Evolutionary conservation across 2,329 filamentous ascomycete species (phyloP).

Genomic region (Sporothrix humicola): DNA sequence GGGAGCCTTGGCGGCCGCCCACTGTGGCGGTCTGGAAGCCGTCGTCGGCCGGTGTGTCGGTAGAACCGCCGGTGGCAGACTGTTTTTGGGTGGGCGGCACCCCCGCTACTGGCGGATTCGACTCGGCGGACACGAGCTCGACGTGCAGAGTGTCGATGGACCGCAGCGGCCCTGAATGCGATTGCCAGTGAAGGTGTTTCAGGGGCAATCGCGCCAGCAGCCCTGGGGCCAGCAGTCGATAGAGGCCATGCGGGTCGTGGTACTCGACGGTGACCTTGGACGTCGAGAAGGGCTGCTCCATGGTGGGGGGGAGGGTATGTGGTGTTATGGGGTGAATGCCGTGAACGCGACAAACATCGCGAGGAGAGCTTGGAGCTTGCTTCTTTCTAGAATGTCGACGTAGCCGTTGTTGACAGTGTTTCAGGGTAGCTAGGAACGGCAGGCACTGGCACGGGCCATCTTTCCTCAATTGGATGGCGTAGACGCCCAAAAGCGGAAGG

Average conservation of each 20-base stretch:
- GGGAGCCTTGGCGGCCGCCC: slow-evolving; percentile 49
- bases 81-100: slow-evolving; percentile 40
- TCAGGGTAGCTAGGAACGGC: neutral
- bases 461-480: neutral
- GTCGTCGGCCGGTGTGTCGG: slow-evolving; percentile 52
- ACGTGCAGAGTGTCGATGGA: slow-evolving; percentile 94
- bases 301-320: slow-evolving; percentile 44
- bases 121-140: slow-evolving; percentile 73
- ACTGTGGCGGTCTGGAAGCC: slow-evolving; percentile 65
- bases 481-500: slow-evolving; percentile 25
- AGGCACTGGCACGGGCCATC: slow-evolving; percentile 25
- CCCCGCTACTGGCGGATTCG: slow-evolving; percentile 46
- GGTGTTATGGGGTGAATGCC: neutral
- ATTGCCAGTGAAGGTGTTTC: slow-evolving; percentile 95
- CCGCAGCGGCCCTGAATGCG: slow-evolving; percentile 84
- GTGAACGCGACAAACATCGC: neutral
- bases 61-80: slow-evolving; percentile 39
- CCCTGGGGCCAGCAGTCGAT: slow-evolving; percentile 78
- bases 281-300: slow-evolving; percentile 72
- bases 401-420: neutral
- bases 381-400: neutral
- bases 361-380: slow-evolving; percentile 5
- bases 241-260: slow-evolving; percentile 89
- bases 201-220: slow-evolving; percentile 81
- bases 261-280: slow-evolving; percentile 93